Evolutionary conservation across 2,329 filamentous ascomycete genomes (phyloP).

Genomic region (Microdochium bolleyi): DNA sequence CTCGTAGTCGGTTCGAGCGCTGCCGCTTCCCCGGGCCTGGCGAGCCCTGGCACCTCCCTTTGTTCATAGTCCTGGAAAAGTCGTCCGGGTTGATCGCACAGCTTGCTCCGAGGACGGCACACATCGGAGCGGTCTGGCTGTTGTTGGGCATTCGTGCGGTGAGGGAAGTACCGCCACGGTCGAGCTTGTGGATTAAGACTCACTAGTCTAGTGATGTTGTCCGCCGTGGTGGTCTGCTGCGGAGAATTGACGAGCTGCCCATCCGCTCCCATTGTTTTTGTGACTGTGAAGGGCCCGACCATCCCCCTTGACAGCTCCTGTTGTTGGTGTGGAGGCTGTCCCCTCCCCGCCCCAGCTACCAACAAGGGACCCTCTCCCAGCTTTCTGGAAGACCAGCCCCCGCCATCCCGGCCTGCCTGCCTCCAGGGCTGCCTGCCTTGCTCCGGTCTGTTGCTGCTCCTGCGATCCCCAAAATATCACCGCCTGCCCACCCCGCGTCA

Average conservation of each 20-base stretch:
- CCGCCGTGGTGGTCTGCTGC: too few species aligned
- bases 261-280: too few species aligned
- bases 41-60: neutral
- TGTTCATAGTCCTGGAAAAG: neutral
- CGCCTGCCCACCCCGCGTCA: neutral
- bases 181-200: too few species aligned
- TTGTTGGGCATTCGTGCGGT: neutral
- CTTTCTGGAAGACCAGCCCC: neutral
- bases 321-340: too few species aligned
- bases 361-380: neutral
- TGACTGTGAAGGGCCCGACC: too few species aligned
- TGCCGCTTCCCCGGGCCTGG: neutral
- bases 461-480: neutral
- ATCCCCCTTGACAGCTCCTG: too few species aligned
- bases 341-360: neutral
- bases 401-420: neutral
- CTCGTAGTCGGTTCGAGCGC: neutral
- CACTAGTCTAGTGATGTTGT: too few species aligned
- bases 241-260: too few species aligned
- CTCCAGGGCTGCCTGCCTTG: neutral
- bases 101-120: neutral
- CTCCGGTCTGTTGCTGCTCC: neutral
- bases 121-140: neutral
- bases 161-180: neutral
- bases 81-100: neutral